Evolutionary conservation across 2,329 filamentous ascomycete genomes (phyloP).

Genomic region (Xylaria sp.): DNA sequence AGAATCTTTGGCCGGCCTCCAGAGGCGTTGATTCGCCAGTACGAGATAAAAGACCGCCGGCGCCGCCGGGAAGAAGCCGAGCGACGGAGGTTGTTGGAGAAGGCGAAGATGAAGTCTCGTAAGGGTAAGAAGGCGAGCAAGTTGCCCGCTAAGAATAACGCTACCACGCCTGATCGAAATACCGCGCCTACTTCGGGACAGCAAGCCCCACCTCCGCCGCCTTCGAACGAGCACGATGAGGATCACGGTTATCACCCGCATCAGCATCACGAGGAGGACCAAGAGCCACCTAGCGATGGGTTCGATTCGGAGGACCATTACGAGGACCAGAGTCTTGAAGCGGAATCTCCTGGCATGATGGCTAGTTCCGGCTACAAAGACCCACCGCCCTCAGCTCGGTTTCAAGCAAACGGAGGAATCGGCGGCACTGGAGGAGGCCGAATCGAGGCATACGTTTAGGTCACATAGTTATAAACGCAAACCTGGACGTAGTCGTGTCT

Average conservation of each 20-base stretch:
- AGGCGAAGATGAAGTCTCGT: conserved; percentile 89
- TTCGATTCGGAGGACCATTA: conserved; percentile 45
- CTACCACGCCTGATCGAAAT: conserved; percentile 30
- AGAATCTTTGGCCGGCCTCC: conserved; percentile 90
- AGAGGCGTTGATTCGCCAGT: conserved; percentile 81
- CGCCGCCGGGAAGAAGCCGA: conserved; percentile 85
- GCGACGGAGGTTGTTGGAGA: conserved; percentile 81
- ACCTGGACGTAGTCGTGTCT: neutral
- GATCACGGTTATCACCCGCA: conserved; percentile 21
- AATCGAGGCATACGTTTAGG: neutral
- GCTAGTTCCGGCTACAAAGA: conserved; percentile 7
- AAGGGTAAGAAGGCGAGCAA: conserved; percentile 86
- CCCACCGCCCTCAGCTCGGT: neutral
- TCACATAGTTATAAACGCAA: conserved; percentile 7
- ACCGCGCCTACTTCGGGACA: conserved; percentile 23
- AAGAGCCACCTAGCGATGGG: conserved; percentile 39
- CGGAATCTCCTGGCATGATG: conserved; percentile 27
- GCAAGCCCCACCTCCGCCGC: conserved; percentile 23
- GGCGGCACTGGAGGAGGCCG: conserved; percentile 1
- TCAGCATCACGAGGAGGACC: conserved; percentile 19
- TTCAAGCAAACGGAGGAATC: neutral
- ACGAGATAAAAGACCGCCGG: conserved; percentile 91
- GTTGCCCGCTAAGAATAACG: conserved; percentile 53
- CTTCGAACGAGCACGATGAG: conserved; percentile 34
- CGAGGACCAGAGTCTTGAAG: conserved; percentile 38